Conservation (phyloP, 106 monocot genomes). For the Dactylorhiza incarnata region DNA sequence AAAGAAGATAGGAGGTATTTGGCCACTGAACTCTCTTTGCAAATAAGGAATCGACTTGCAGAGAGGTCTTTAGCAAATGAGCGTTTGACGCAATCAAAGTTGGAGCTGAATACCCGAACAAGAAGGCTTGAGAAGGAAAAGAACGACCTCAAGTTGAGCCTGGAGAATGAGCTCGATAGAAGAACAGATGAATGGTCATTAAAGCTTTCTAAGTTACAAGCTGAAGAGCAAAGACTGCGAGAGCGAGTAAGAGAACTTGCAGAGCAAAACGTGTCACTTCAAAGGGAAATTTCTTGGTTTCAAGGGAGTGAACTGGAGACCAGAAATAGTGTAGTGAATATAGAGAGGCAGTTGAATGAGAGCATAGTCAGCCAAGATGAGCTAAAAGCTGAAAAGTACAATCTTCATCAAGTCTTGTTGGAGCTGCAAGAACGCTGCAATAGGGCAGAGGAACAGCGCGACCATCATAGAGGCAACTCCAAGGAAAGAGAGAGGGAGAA, state of each 20-base stretch:
- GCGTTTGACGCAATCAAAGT: conserved; percentile 36
- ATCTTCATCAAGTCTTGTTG: conserved; percentile 35
- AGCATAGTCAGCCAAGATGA: conserved; percentile 39
- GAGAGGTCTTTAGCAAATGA: conserved; percentile 63
- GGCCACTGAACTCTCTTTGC: conserved; percentile 54
- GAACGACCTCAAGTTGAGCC: conserved; percentile 49
- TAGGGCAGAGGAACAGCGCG: conserved; percentile 39
- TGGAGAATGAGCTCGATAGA: conserved; percentile 84
- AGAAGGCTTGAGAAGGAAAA: conserved; percentile 85
- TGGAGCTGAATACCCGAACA: conserved; percentile 59
- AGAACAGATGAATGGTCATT: conserved; percentile 75
- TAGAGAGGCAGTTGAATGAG: conserved; percentile 41
- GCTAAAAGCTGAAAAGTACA: conserved; percentile 29
- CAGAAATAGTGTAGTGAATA: conserved; percentile 31
- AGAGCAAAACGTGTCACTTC: conserved; percentile 87
- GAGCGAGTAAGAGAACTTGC: conserved; percentile 86
- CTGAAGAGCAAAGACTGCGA: conserved; percentile 74
- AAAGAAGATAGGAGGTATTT: conserved; percentile 50
- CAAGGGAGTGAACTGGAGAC: conserved; percentile 39
- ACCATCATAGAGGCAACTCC: conserved; percentile 34
- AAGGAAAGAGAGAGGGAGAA: conserved; percentile 63
- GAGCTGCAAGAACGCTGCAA: conserved; percentile 43
- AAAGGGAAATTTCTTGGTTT: conserved; percentile 70
- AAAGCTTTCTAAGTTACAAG: conserved; percentile 65
- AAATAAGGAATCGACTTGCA: conserved; percentile 50